Evolutionary conservation across 1,284 basidiomycete genomes (phyloP), one percentile per base, ranked within the genome.

Genomic region (Heterobasidion parviporum): DNA sequence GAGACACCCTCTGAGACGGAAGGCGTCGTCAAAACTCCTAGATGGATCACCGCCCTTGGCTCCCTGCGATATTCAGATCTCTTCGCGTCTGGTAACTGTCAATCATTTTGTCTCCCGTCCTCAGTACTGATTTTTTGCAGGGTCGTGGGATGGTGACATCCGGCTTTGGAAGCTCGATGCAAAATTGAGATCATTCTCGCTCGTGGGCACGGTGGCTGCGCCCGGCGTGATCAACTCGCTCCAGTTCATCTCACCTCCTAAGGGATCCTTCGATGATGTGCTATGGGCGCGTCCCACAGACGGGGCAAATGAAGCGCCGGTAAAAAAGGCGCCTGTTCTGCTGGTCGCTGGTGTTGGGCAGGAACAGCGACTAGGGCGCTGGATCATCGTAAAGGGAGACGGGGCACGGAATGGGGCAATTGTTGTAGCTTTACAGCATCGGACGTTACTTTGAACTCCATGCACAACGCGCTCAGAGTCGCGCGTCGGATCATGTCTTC

Each of bases 91-190:
- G 93, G 92, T 91, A 68, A 59, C 77, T 70, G 12, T 46, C 45
- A 38, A 46, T 12, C 43, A 16, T 43, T 18, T 34, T 53, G 26
- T 57, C 36, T 6, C 57, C 61, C 54, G 60, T 57, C 50, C 33
- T 41, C 35, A 38, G 8, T 6, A 38, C 60, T 38, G 50, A 15
- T 47, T 38, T 47, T 14, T 51, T 54, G 18, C 62, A 88, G 94
- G 95, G 15, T 98, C 94, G 14, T 98, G 92, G 88, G 94, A 98
- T 61, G 93, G 93, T 44, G 66, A 75, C 50, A 83, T 99, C 63
- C 85, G 89, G 34, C 72, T 99, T 64, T 99, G 96, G 96, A 87
- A 88, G 63, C 73, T 99, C 36, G 85, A 93, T 59, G 62, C 79
- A 1, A 85, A 82, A 57, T 72, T 95, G 12, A 87, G 83, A 65